Percentiles rank a stretch among this genome's conserved stretches.
Evolutionary conservation across 192 early-diverging fungal species (phyloP).

Genomic region (Lunasporangiospora selenospora): DNA sequence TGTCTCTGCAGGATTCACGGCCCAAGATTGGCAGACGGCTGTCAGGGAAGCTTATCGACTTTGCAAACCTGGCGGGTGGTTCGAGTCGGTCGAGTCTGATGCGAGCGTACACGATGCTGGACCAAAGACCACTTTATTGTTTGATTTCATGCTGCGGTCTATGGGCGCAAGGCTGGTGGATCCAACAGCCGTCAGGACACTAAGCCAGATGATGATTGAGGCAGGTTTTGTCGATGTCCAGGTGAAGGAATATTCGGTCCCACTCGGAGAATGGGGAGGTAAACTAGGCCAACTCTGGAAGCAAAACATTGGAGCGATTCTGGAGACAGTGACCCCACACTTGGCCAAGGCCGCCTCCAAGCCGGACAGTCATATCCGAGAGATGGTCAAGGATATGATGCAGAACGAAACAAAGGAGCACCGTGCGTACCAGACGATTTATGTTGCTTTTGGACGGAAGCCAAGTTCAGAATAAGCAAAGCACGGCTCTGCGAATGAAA

Average conservation of each 20-base stretch:
- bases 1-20: slow-evolving; percentile 23
- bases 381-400: slow-evolving; percentile 9
- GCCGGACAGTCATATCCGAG: slow-evolving; percentile 3
- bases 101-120: slow-evolving; percentile 23
- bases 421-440: slow-evolving; percentile 17
- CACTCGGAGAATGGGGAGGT: slow-evolving; percentile 30
- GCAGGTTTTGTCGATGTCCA: slow-evolving; percentile 28
- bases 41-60: slow-evolving; percentile 31
- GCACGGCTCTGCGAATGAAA: no score
- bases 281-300: slow-evolving; percentile 26
- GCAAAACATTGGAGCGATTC: slow-evolving; percentile 21
- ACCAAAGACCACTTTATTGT: slow-evolving; percentile 11
- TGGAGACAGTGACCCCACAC: slow-evolving; percentile 26
- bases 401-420: slow-evolving; percentile 10
- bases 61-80: slow-evolving; percentile 39
- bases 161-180: slow-evolving; percentile 29
- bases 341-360: slow-evolving; percentile 3
- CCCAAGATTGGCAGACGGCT: slow-evolving; percentile 26
- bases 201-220: slow-evolving; percentile 16
- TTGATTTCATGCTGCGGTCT: slow-evolving; percentile 19
- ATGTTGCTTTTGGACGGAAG: slow-evolving; percentile 38
- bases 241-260: slow-evolving; percentile 30
- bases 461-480: no score
- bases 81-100: slow-evolving; percentile 46
- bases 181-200: slow-evolving; percentile 7